Conservation (phyloP, 75 land plant species). For the Larix kaempferi region DNA sequence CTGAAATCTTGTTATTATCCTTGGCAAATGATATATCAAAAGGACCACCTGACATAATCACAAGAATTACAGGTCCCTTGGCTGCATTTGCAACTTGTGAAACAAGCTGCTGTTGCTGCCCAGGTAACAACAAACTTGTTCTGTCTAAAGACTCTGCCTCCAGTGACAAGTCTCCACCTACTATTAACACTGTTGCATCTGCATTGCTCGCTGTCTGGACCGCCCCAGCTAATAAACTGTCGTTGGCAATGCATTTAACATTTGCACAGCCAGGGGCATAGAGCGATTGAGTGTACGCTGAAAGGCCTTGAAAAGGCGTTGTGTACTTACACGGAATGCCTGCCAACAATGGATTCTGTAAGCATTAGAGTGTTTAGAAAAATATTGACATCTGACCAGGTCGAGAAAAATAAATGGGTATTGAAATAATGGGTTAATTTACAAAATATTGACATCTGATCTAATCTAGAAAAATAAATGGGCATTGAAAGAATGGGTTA, state of each 20-base stretch:
- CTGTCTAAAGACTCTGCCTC: conserved; percentile 76
- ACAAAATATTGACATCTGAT: too few relatives aligned
- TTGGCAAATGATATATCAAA: conserved; percentile 76
- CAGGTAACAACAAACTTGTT: conserved; percentile 64
- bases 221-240: conserved; percentile 40
- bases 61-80: conserved; percentile 59
- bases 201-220: conserved; percentile 51
- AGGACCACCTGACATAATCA: conserved; percentile 88
- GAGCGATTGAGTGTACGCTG: neutral
- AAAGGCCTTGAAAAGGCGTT: conserved; percentile 27
- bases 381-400: too few relatives aligned
- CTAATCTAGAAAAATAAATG: too few relatives aligned
- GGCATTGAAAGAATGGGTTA: neutral
- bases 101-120: conserved; percentile 74
- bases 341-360: too few relatives aligned
- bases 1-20: conserved; percentile 39
- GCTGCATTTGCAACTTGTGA: conserved; percentile 52
- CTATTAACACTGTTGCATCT: conserved; percentile 73
- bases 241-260: conserved; percentile 39
- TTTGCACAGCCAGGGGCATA: conserved; percentile 8
- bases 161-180: conserved; percentile 75
- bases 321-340: conserved; percentile 23
- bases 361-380: too few relatives aligned
- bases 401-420: too few relatives aligned
- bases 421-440: too few relatives aligned